phyloP scores from a whole-genome alignment of 202 grass and related monocot species.

The Digitaria exilis region DNA sequence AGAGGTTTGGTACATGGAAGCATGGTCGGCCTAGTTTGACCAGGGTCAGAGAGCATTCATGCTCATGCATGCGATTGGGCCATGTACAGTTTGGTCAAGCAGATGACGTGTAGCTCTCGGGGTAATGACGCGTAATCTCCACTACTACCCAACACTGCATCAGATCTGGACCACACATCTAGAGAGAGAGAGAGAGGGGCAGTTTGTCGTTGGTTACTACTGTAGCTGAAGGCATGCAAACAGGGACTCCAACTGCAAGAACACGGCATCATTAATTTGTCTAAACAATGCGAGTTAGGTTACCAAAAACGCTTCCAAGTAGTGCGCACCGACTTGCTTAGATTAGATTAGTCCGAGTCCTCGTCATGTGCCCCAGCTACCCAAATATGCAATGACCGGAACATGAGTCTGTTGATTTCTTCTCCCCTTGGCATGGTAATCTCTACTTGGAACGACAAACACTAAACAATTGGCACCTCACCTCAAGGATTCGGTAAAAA shows the following conservation, averaged over 20 bases:
- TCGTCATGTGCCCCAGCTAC: background rate
- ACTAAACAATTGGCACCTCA: background rate
- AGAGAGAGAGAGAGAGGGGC: background rate
- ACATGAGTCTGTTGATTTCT: conserved; percentile 27
- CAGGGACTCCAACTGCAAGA: background rate
- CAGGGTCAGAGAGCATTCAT: background rate
- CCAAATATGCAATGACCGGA: conserved; percentile 24
- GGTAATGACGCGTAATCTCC: background rate
- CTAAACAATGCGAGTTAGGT: background rate
- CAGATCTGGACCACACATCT: conserved; percentile 14
- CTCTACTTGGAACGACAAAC: background rate
- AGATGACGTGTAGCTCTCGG: conserved; percentile 36
- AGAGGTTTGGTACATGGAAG: background rate
- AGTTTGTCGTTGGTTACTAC: conserved; percentile 28
- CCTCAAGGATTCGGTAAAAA: background rate
- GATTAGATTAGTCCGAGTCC: background rate
- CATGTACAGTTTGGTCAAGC: conserved; percentile 20
- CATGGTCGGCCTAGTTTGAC: background rate
- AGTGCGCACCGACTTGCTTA: conserved; percentile 8
- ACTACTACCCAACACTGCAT: background rate
- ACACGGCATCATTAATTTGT: background rate
- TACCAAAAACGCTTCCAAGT: background rate
- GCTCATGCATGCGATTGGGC: background rate
- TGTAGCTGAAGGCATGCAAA: background rate
- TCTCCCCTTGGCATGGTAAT: conserved; percentile 36